Evolutionary conservation across 192 early-diverging fungal species (phyloP), one percentile per base, ranked within the genome.

Genomic region (Gigaspora rosea): DNA sequence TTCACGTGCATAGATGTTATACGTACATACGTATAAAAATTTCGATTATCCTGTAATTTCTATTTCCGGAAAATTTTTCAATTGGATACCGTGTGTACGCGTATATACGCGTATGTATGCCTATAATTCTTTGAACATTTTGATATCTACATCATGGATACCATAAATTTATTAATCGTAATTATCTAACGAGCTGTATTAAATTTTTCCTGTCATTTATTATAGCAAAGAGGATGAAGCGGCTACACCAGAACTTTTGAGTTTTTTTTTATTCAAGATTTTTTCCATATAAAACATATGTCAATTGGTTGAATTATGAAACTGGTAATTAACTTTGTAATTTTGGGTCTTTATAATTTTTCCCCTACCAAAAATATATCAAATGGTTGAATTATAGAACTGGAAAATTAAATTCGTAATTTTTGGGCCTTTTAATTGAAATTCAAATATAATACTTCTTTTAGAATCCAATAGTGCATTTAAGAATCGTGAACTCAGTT

Each of bases 401-500:
- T 22, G 76, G 93, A 93, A 84, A 71, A 62, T 36, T 12, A 18
- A 63, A 27, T 35, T 36, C 5, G 10, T 41, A 48, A 22, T 57
- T 16, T 4, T 46, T 4, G 36, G 54, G 9, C 36, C 9, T n/a
- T 33, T 52, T 41, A 16, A 0, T 8, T 13, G 56, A 15, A 22
- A 48, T 41, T 81, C 8, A 65, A 67, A 6, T 56, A 63, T 41
- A 48, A 41, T 54, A 33, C 36, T 66, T 74, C 79, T 33, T 15
- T 6, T 78, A 84, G 86, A 77, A 36, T 86, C 91, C 4, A 92
- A 92, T 20, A 90, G 89, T 62, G 82, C 88, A 68, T 98, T 97
- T 76, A 83, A 87, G 47, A 90, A 94, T 81, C 91, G 97, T 52
- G 97, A 99, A 84, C 95, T 98, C 79, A 94, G 92, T 81, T 98